Conservation (phyloP, 2,329 filamentous ascomycete species). For the Beauveria rudraprayagi region DNA sequence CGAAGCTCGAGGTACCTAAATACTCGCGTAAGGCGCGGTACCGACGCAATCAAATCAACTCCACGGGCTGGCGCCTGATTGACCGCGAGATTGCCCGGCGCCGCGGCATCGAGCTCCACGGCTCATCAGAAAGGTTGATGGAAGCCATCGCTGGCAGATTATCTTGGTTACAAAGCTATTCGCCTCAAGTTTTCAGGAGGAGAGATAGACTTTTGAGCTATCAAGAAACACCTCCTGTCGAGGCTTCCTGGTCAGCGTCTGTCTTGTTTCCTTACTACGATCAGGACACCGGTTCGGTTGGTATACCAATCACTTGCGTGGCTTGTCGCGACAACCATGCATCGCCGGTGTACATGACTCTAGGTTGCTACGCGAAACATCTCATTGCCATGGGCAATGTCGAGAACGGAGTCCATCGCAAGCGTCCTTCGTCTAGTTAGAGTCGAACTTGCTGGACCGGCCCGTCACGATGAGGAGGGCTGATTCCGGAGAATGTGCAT, state of each 20-base stretch:
- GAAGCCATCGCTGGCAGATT: no score
- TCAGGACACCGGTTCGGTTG: neutral
- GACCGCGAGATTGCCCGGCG: neutral
- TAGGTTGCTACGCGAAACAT: no score
- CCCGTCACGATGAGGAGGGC: no score
- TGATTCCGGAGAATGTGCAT: no score
- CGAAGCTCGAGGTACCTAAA: neutral
- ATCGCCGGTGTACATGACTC: neutral
- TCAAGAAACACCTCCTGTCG: neutral
- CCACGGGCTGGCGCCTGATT: neutral
- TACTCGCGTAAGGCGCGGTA: neutral
- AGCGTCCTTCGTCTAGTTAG: no score
- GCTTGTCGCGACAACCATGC: neutral
- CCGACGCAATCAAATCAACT: rapidly evolving
- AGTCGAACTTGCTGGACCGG: no score
- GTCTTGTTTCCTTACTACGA: neutral
- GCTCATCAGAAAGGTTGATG: no score
- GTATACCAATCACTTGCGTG: rapidly evolving
- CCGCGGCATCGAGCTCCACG: neutral
- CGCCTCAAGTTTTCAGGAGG: rapidly evolving
- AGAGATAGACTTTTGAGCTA: neutral
- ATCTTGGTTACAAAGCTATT: no score
- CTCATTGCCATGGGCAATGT: no score
- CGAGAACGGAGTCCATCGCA: no score
- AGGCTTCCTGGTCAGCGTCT: neutral